Base-by-base conservation (phyloP, 805 yeast genomes). In the Tetrapisispora namnaoensis region DNA sequence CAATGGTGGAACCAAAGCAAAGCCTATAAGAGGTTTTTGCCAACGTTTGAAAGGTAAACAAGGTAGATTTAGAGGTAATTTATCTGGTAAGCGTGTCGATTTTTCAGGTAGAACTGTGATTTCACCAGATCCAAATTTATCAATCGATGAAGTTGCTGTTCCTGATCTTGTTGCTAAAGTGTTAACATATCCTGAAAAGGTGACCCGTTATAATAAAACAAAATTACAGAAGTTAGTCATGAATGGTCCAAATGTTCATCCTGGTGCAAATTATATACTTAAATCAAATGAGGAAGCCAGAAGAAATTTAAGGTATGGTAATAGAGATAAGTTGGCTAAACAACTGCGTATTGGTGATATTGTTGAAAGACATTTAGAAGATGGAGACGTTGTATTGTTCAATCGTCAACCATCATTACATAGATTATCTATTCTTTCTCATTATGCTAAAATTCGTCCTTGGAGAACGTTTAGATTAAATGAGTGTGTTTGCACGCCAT, bases 401-500 rank as follows among this genome's bases (percentile, higher is more conserved):
- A 93, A 93, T 65, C 82, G 99, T 71, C 99, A 93, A 70, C 99
- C 99, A 1, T 93, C 99, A 1, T 75, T 93, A 64, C 99, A 93
- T 69, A 78, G 99, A 66, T 73, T 93, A 45, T 89, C 97, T 2
- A 93, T 93, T 68, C 73, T 93, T 56, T 84, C 97, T 1, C 99
- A 93, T 73, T 90, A 83, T 68, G 99, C 96, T 43, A 90, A 88
- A 63, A 83, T 93, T 58, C 78, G 95, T 62, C 99, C 99, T 0
- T 93, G 98, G 98, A 78, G 99, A 71, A 93, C 99, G 1, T 87
- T 93, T 71, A 76, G 99, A 57, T 75, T 93, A 57, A 93, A 93
- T 65, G 98, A 93, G 69, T 93, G 99, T 83, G 99, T 93, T 10
- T 93, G 99, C 72, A 93, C 99, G 0, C 99, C 99, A 1, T 93